These are phyloP conservation scores for Isabelozyma heimii DNA, from an alignment of 805 yeast genomes.

Conservation along the genomic window DNA sequence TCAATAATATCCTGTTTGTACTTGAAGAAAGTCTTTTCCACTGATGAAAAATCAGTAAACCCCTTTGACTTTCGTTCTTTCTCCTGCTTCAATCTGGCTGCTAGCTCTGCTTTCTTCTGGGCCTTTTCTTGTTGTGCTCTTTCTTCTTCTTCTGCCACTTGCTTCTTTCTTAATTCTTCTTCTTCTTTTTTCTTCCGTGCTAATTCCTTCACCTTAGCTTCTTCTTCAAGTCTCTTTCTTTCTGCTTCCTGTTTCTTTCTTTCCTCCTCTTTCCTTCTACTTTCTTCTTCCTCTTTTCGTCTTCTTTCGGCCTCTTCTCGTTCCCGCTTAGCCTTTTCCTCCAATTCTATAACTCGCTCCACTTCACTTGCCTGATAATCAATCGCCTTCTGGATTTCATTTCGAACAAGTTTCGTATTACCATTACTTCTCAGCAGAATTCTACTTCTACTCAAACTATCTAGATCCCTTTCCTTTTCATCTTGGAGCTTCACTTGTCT, in stretches of 20 bases:
- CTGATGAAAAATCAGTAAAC: conserved; percentile 26
- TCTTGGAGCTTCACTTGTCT: not conserved
- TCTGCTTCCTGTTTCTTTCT: conserved; percentile 19
- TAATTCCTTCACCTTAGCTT: not conserved
- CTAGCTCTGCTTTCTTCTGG: not conserved
- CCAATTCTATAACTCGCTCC: conserved; percentile 10
- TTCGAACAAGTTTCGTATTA: not conserved
- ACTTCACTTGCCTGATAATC: conserved; percentile 14
- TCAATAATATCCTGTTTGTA: conserved; percentile 52
- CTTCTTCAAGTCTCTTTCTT: conserved; percentile 5
- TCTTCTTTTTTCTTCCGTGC: conserved; percentile 9
- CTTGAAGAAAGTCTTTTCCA: conserved; percentile 44
- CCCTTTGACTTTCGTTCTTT: conserved; percentile 23
- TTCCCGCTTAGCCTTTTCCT: conserved; percentile 8
- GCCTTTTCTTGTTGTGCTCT: not conserved
- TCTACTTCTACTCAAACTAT: not conserved
- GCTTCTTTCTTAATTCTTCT: conserved; percentile 15
- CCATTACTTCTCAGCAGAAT: conserved; percentile 1
- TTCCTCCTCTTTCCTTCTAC: conserved; percentile 15
- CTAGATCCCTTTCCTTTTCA: not conserved
- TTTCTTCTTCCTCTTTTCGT: conserved; percentile 4
- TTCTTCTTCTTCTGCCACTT: not conserved
- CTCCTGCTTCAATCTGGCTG: conserved; percentile 13
- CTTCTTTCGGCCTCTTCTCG: conserved; percentile 5
- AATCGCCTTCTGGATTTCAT: conserved; percentile 1